Evolutionary conservation across 2,329 filamentous ascomycete genomes (phyloP), one percentile per base, ranked within the genome.

Genomic region (Colletotrichum sidae): DNA sequence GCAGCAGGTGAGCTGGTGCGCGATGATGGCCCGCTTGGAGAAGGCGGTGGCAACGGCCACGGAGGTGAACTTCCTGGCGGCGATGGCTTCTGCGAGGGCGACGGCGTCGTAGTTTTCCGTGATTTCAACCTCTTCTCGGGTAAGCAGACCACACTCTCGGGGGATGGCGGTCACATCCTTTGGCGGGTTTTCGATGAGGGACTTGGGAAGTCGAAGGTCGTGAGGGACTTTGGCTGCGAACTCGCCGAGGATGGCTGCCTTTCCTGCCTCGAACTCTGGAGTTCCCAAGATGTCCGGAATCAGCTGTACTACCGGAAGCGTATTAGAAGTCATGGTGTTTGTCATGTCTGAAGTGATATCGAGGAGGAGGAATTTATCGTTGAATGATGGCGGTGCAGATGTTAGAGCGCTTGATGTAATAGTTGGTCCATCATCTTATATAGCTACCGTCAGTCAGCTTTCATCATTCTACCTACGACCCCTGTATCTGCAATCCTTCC

Each of bases 41-140:
- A 72, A 75, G 0, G 73, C 73, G 2, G 72, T 75, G 1, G 76
- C 75, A 0, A 83, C 82, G 6, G 74, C 73, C 2, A 79, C 76
- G 2, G 80, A 74, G 3, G 77, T 78, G 46, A 79, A 72, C 33
- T 75, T 74, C 8, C 70, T 69, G 2, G 67, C 65, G 0, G 76
- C 76, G 8, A 84, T 78, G 9, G 76, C 78, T 35, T 72, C 73
- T 0, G 79, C 78, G 6, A 86, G 75, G 2, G 70, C 76, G 5
- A 76, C 72, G 0, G 78, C 81, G 67, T 84, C 81, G 53, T 81
- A 79, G 12, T 76, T 73, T 39, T 83, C 80, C 0, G 85, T 86
- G 41, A 87, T 83, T 8, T 76, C 73, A 4, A 86, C 67, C 69
- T 86, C 84, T n/a, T 73, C 65, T 0, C 75, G 51, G 0, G 80